A percentile compares a stretch with the other conserved stretches of the same genome.
Evolutionary conservation across 345 rosid species (phyloP).

Genomic region (Geranium rotundifolium): DNA sequence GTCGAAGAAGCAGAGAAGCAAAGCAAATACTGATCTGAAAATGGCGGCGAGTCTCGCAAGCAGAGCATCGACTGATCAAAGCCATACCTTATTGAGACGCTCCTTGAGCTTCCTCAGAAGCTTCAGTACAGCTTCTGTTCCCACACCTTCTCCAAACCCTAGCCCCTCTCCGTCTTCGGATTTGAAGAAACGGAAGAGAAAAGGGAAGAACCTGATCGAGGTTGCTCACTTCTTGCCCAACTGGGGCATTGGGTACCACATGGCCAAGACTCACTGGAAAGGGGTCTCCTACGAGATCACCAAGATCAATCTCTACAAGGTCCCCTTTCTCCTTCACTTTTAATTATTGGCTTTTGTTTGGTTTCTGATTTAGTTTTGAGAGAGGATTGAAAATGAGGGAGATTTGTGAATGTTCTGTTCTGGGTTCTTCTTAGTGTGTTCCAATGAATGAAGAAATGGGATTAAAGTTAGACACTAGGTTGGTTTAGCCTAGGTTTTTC

Average conservation of each 20-base stretch:
- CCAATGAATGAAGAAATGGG: neutral
- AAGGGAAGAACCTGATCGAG: conserved; percentile 93
- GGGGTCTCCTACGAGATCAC: conserved; percentile 81
- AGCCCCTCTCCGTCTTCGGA: conserved; percentile 20
- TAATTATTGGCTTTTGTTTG: neutral
- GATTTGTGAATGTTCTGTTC: neutral
- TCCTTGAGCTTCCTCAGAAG: conserved; percentile 34
- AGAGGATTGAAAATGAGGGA: neutral
- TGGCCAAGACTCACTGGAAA: conserved; percentile 95
- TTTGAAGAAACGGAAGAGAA: conserved; percentile 38
- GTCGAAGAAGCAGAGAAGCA: neutral
- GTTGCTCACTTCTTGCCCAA: conserved; percentile 87
- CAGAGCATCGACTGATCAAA: conserved; percentile 22
- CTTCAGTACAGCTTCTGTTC: conserved; percentile 28
- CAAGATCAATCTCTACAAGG: conserved; percentile 93
- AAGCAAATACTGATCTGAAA: conserved; percentile 3
- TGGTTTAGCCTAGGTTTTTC: neutral
- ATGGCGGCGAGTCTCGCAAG: conserved; percentile 32
- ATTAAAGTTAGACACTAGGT: neutral
- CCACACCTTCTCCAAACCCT: conserved; percentile 18
- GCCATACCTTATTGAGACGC: conserved; percentile 22
- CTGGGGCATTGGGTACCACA: conserved; percentile 87
- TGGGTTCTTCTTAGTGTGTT: neutral
- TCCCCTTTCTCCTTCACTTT: conserved; percentile 7
- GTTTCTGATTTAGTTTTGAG: neutral